Evolutionary conservation across 164 flowering plant species (phyloP).

Genomic region (Hamamelis virginiana): DNA sequence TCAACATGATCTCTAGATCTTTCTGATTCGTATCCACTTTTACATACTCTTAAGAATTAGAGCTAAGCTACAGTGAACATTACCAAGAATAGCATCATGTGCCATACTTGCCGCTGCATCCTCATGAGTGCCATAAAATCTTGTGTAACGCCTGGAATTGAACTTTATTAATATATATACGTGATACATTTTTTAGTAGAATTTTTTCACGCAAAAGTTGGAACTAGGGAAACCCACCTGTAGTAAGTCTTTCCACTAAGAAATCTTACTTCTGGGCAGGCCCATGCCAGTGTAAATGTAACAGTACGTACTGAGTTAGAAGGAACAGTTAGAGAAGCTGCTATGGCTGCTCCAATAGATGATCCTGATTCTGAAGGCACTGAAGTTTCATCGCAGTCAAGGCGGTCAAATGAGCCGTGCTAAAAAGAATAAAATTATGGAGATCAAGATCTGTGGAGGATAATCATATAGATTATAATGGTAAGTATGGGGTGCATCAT

Average conservation of each 20-base stretch:
- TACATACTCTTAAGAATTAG: too few relatives aligned
- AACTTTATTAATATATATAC: slow-evolving; percentile 10
- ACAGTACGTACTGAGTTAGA: slow-evolving; percentile 52
- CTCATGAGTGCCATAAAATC: slow-evolving; percentile 71
- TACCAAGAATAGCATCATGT: slow-evolving; percentile 86
- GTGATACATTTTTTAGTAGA: neutral
- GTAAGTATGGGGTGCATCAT: neutral
- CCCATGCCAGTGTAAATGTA: slow-evolving; percentile 87
- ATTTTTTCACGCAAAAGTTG: neutral
- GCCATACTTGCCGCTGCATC: slow-evolving; percentile 80
- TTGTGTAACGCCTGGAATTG: slow-evolving; percentile 79
- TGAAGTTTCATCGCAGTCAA: slow-evolving; percentile 34
- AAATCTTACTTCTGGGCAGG: slow-evolving; percentile 75
- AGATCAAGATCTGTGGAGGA: slow-evolving; percentile 10
- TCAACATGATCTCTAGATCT: neutral
- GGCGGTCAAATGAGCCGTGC: slow-evolving; percentile 76
- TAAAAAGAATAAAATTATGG: slow-evolving; percentile 21
- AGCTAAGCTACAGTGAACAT: neutral
- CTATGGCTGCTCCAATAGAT: slow-evolving; percentile 83
- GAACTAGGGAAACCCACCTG: slow-evolving; percentile 39
- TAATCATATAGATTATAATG: neutral
- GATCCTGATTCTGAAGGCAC: slow-evolving; percentile 69
- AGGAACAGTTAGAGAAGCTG: slow-evolving; percentile 70
- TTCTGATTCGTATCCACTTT: neutral
- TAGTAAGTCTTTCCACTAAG: slow-evolving; percentile 60